Percentiles rank a stretch among this genome's conserved stretches.
phyloP scores from a whole-genome alignment of 805 yeast species.

The Metschnikowia dekortorum region DNA sequence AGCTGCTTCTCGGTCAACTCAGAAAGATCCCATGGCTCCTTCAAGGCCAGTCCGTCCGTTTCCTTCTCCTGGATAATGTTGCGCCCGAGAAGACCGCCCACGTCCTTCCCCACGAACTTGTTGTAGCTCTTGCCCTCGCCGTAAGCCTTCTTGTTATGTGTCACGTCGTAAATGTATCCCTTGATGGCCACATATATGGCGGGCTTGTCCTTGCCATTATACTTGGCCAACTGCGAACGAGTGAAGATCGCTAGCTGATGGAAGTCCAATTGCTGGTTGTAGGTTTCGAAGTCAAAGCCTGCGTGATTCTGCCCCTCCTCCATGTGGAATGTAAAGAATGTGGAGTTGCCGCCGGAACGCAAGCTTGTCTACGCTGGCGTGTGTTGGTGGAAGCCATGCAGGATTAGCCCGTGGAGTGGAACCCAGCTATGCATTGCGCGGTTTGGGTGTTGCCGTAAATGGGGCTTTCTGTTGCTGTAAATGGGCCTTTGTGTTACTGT shows the following conservation, averaged over 20 bases:
- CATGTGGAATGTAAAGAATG: not conserved
- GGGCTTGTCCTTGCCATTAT: conserved; percentile 27
- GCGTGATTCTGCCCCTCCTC: not conserved
- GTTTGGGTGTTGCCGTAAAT: too few species aligned
- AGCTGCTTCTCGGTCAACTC: conserved; percentile 57
- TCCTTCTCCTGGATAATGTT: conserved; percentile 36
- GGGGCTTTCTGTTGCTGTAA: too few species aligned
- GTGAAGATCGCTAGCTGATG: conserved; percentile 30
- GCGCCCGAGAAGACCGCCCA: conserved; percentile 70
- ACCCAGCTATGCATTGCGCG: not conserved
- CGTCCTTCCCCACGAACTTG: conserved; percentile 71
- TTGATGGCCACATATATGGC: conserved; percentile 68
- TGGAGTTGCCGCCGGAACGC: not conserved
- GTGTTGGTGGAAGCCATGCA: not conserved
- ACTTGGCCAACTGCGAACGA: conserved; percentile 27
- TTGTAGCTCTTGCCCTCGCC: conserved; percentile 77
- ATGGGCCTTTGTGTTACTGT: too few species aligned
- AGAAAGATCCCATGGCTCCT: conserved; percentile 44
- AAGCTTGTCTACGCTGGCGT: not conserved
- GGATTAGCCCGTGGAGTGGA: not conserved
- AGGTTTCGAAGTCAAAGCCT: conserved; percentile 22
- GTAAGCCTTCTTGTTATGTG: conserved; percentile 58
- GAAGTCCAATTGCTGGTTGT: conserved; percentile 30
- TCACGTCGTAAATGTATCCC: conserved; percentile 77
- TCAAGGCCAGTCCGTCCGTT: conserved; percentile 25